Conservation (phyloP, 2,329 filamentous ascomycete genomes). For the Colletotrichum noveboracense region DNA sequence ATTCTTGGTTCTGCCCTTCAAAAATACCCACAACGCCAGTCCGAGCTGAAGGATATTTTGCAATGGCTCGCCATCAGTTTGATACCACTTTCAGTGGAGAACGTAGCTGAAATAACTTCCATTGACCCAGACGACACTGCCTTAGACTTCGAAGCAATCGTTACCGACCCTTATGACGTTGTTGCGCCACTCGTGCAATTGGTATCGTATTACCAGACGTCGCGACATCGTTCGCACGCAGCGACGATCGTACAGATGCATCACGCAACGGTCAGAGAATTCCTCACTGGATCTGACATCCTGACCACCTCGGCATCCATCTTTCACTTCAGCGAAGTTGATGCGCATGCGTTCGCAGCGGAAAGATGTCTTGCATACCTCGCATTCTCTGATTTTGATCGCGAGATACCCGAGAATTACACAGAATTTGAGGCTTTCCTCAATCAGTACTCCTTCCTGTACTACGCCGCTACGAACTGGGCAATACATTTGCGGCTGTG, state of each 20-base stretch:
- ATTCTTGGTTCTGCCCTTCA: neutral
- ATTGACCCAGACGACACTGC: rapidly evolving
- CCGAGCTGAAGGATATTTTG: neutral
- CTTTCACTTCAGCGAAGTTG: neutral
- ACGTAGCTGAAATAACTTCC: rapidly evolving
- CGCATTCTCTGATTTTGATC: neutral
- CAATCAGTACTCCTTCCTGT: rapidly evolving
- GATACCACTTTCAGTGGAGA: too few species aligned
- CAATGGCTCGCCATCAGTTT: neutral
- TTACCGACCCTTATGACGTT: neutral
- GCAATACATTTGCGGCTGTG: neutral
- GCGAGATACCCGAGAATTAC: rapidly evolving
- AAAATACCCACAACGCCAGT: neutral
- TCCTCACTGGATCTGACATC: neutral
- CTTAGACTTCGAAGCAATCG: neutral
- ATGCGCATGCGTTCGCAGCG: neutral
- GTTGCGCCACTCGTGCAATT: neutral
- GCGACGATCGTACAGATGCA: neutral
- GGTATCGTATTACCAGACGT: neutral
- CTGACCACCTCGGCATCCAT: neutral
- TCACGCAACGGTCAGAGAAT: neutral
- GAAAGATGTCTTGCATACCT: neutral
- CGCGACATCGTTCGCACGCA: neutral
- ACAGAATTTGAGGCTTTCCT: neutral
- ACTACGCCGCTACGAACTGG: rapidly evolving